These are phyloP conservation scores for Skeletonema costatum DNA, from an alignment of 108 stramenopile species.

Conservation along the genomic window DNA sequence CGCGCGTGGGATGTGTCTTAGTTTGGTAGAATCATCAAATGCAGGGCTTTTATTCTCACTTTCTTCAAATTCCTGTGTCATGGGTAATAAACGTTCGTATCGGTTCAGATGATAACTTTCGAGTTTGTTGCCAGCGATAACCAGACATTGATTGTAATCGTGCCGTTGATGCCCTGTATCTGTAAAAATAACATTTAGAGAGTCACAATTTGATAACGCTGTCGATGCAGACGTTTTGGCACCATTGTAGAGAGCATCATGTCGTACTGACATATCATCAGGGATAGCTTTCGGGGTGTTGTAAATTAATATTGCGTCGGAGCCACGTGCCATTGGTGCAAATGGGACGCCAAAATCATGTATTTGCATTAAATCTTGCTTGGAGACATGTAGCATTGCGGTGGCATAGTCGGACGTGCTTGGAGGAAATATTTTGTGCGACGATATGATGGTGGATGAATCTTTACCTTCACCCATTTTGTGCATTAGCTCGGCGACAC, in stretches of 20 bases:
- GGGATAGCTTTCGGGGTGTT: slow-evolving; percentile 35
- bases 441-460: not conserved
- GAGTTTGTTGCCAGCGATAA: slow-evolving; percentile 49
- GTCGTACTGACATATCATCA: slow-evolving; percentile 11
- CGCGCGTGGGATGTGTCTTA: slow-evolving; percentile 46
- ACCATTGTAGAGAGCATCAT: not conserved
- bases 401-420: not conserved
- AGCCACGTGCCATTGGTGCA: slow-evolving; percentile 12
- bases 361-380: slow-evolving; percentile 28
- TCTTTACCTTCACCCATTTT: not conserved
- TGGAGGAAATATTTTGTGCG: not conserved
- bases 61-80: not conserved
- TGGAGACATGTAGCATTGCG: slow-evolving; percentile 4
- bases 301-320: slow-evolving; percentile 47
- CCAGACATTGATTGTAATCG: slow-evolving; percentile 39
- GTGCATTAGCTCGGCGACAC: not conserved
- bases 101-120: slow-evolving; percentile 69
- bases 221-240: not conserved
- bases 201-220: slow-evolving; percentile 61
- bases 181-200: slow-evolving; percentile 55
- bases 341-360: slow-evolving; percentile 50
- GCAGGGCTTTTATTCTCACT: not conserved
- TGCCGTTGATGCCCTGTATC: slow-evolving; percentile 10
- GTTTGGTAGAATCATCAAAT: slow-evolving; percentile 16
- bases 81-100: slow-evolving; percentile 46